These are phyloP conservation scores for Talaromyces rugulosus DNA, from an alignment of 2,329 filamentous ascomycete genomes.

Conservation along the genomic window DNA sequence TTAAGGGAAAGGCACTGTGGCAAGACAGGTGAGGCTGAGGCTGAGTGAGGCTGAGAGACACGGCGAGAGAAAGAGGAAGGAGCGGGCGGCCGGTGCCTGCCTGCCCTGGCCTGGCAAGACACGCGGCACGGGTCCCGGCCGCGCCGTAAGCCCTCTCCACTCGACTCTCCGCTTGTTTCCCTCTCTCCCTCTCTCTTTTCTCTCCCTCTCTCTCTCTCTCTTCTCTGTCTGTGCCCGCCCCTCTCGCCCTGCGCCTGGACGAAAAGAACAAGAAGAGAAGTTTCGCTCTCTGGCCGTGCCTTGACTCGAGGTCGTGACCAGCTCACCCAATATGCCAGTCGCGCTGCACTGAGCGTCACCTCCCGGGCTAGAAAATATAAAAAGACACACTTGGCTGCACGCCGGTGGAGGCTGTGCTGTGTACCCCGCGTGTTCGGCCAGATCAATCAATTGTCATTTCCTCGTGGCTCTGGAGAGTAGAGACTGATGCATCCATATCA, in stretches of 20 bases:
- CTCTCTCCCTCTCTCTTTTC: neutral
- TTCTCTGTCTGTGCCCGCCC: no score
- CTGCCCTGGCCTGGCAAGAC: neutral
- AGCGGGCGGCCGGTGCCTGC: neutral
- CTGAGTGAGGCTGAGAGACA: neutral
- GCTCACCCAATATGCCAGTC: neutral
- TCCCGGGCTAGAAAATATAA: neutral
- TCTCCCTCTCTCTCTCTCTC: neutral
- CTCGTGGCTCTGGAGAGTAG: neutral
- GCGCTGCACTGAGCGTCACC: neutral
- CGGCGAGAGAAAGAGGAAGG: neutral
- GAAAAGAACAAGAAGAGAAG: neutral
- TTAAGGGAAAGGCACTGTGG: no score
- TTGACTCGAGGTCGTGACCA: neutral
- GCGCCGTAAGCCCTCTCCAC: neutral
- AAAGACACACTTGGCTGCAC: neutral
- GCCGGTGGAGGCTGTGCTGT: neutral
- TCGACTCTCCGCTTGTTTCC: neutral
- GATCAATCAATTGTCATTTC: neutral
- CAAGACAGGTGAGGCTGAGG: neutral
- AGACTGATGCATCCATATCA: neutral
- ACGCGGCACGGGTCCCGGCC: neutral
- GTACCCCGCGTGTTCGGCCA: neutral
- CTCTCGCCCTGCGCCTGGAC: neutral
- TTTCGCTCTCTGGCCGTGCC: neutral